phyloP scores from a whole-genome alignment of 2,329 filamentous ascomycete genomes.

The Tolypocladium tropicale region DNA sequence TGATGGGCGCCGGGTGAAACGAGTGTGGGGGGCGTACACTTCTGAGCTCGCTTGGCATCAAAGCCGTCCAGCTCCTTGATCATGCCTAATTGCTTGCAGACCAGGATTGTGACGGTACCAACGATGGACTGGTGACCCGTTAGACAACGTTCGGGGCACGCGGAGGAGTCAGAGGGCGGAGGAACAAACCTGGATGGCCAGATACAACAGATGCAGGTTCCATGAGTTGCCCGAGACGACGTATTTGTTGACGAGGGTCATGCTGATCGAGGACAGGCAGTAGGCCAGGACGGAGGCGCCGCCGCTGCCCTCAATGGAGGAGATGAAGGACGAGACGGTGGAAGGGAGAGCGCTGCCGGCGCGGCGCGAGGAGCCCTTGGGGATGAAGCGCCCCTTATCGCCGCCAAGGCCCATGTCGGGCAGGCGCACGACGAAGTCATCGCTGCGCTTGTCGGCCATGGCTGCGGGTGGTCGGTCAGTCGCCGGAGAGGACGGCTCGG shows the following conservation, averaged over 20 bases:
- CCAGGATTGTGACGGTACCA: slow-evolving; percentile 74
- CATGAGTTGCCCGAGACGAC: slow-evolving; percentile 83
- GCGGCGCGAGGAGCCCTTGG: slow-evolving; percentile 8
- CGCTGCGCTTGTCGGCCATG: slow-evolving; percentile 88
- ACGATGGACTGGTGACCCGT: slow-evolving; percentile 60
- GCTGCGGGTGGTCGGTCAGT: not conserved
- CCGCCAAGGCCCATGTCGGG: slow-evolving; percentile 42
- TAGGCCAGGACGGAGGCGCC: slow-evolving; percentile 76
- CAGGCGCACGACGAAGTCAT: slow-evolving; percentile 65
- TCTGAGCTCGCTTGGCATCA: slow-evolving; percentile 79
- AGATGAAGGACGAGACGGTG: slow-evolving; percentile 18
- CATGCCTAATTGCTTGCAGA: slow-evolving; percentile 69
- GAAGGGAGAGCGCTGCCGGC: slow-evolving; percentile 5
- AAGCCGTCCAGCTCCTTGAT: slow-evolving; percentile 77
- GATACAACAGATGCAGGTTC: slow-evolving; percentile 94
- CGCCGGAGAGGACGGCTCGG: not conserved
- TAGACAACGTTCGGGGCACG: slow-evolving; percentile 2
- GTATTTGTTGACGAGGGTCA: slow-evolving; percentile 99
- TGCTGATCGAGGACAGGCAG: slow-evolving; percentile 92
- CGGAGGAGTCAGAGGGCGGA: not conserved
- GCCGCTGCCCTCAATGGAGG: slow-evolving; percentile 61
- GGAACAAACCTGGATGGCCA: slow-evolving; percentile 72
- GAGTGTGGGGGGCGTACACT: slow-evolving; percentile 54
- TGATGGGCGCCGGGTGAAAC: not conserved
- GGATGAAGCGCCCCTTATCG: slow-evolving; percentile 42